phyloP scores from a whole-genome alignment of 2,329 filamentous ascomycete genomes.

The Fusarium pininemorale region DNA sequence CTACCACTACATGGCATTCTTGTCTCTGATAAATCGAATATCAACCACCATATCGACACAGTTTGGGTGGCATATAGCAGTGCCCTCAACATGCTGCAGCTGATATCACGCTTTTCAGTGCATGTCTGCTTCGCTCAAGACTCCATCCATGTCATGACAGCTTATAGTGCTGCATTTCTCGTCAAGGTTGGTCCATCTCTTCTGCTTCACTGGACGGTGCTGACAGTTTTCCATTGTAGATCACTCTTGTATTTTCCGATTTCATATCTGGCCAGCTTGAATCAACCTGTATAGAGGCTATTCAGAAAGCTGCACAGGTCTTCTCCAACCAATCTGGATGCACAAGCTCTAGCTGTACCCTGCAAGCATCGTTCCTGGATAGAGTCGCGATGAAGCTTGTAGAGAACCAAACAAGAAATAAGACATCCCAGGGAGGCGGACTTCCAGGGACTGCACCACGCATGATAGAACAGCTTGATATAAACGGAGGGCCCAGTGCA shows the following conservation, averaged over 20 bases:
- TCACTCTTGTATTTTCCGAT: neutral
- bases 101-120: neutral
- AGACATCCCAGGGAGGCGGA: rapidly evolving
- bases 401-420: neutral
- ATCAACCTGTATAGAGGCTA: neutral
- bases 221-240: rapidly evolving
- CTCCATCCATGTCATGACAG: neutral
- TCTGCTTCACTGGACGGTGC: rapidly evolving
- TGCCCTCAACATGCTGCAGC: neutral
- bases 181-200: neutral
- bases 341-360: neutral
- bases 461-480: rapidly evolving
- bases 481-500: rapidly evolving
- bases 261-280: neutral
- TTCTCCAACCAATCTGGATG: neutral
- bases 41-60: neutral
- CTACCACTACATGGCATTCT: neutral
- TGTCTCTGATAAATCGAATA: neutral
- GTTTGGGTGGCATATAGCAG: neutral
- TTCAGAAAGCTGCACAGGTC: neutral
- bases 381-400: neutral
- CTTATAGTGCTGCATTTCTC: neutral
- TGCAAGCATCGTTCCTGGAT: neutral
- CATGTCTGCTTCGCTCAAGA: neutral
- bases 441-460: rapidly evolving